Evolutionary conservation across 352 stramenopile genomes (phyloP), one percentile per base, ranked within the genome.

Genomic region (Phytophthora macrochlamydospora): DNA sequence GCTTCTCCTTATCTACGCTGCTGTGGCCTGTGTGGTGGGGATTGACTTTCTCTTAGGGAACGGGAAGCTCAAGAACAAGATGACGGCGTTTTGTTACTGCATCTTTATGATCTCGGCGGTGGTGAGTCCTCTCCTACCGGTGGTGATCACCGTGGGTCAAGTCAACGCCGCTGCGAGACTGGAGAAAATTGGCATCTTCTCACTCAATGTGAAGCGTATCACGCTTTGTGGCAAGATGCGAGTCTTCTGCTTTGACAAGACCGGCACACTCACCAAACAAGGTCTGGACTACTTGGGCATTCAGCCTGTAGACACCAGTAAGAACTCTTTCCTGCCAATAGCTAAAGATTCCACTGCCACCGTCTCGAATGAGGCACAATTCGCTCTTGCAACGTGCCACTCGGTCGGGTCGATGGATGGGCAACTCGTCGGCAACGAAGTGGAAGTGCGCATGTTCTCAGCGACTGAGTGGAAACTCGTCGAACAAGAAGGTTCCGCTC

Each of bases 221-320:
- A 73, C 90, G 1, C 64, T 96, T 7, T 83, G 84, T 40, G 89
- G 87, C n/a, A 97, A 95, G 71, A 83, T 95, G 7, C 83, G 76
- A 9, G 74, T 89, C 4, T 88, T 86, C 32, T 92, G 85, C 59
- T 96, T 97, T 65, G 89, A 97, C 65, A 97, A 97, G 53, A 97
- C 89, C 0, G 89, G 89, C 4, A 97, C 87, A 4, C 72, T 97
- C 4, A 97, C 89, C 5, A 89, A 94, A 46, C 75, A 95, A 65
- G 89, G 89, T 1, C 59, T 97, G 7, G 76, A 93, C 43, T 95
- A 92, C 38, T 76, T 63, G 54, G 81, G 69, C 0, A 48, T 75
- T 4, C 66, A 75, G 35, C 40, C 67, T 6, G 58, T 78, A 24
- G 50, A 67, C 38, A 42, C 32, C 18, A 70, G 43, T 5, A 56